Evolutionary conservation across 108 stramenopile genomes (phyloP), one percentile per base, ranked within the genome.

Genomic region (Fistulifera pelliculosa): DNA sequence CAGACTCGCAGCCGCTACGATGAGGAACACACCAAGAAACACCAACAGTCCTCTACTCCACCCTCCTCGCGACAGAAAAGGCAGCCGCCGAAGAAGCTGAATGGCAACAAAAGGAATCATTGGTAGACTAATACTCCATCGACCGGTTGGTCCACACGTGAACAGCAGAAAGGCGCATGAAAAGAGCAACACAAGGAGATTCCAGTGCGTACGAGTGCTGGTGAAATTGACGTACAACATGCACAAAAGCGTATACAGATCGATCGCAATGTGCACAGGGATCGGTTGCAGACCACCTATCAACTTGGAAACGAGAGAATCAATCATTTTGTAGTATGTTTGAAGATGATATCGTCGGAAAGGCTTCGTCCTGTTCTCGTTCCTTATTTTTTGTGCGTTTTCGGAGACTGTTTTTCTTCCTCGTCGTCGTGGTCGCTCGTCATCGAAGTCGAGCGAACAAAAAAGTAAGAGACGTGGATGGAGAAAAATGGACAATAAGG

Each of bases 51-150:
- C 15, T 12, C n/a, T 14, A 11, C 58, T 19, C 48, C 59, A 49
- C 28, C 27, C 41, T 23, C 19, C 23, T 8, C 31, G 28, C 23
- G 52, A 13, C 11, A 43, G 14, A 4, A 21, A 0, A 12, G 16
- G 6, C 6, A 28, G 8, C n/a, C 49, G 35, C 19, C 77, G 51
- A 5, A 61, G 27, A 0, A 13, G 21, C 43, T 80, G 79, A 16
- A 80, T 38, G 12, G 65, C 2, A n/a, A 80, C 16, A 0, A 80
- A 17, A 6, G 79, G 79, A 16, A 73, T 38, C 70, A 81, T 65
- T 31, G 80, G 80, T 31, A 81, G 66, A 13, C 54, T 54, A n/a
- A 81, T 52, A 15, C 73, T 74, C 80, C 80, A 81, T 39, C 80
- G 75, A 49, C 71, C 69, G n/a, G 80, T 76, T 44, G 44, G 50